These are phyloP conservation scores for Arctium minus DNA, from an alignment of 129 eudicot species.

Conservation along the genomic window DNA sequence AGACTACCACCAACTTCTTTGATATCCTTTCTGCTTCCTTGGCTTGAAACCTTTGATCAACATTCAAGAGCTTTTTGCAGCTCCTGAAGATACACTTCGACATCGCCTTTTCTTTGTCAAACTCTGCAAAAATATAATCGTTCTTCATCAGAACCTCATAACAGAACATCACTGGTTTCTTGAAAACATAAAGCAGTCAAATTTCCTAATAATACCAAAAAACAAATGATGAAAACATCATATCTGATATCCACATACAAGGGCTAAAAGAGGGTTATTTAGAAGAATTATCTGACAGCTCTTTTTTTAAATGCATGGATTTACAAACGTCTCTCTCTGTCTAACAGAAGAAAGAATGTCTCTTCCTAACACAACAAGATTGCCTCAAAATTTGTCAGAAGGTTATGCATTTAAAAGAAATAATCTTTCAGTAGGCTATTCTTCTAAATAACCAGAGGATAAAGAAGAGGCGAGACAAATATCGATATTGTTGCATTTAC, in stretches of 20 bases:
- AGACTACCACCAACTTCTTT: neutral
- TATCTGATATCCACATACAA: neutral
- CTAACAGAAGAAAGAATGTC: too few species aligned
- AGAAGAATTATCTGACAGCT: neutral
- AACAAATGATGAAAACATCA: neutral
- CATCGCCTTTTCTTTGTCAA: constrained; percentile 53
- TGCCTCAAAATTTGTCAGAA: too few species aligned
- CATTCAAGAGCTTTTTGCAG: constrained; percentile 40
- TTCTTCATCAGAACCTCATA: constrained; percentile 8
- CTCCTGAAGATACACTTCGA: constrained; percentile 62
- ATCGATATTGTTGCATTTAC: too few species aligned
- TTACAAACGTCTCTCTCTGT: too few species aligned
- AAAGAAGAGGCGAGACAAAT: neutral
- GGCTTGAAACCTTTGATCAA: neutral
- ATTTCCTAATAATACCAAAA: neutral
- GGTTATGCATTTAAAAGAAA: too few species aligned
- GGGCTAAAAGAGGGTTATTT: neutral
- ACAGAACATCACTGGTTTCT: neutral
- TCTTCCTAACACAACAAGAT: too few species aligned
- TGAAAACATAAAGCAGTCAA: neutral
- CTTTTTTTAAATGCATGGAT: neutral
- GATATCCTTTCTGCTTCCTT: constrained; percentile 7
- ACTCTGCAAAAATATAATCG: constrained; percentile 31
- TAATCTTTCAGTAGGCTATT: too few species aligned
- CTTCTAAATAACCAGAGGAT: too few species aligned